Evolutionary conservation across 192 early-diverging fungal genomes (phyloP).

Genomic region (Dimargaris cristalligena): DNA sequence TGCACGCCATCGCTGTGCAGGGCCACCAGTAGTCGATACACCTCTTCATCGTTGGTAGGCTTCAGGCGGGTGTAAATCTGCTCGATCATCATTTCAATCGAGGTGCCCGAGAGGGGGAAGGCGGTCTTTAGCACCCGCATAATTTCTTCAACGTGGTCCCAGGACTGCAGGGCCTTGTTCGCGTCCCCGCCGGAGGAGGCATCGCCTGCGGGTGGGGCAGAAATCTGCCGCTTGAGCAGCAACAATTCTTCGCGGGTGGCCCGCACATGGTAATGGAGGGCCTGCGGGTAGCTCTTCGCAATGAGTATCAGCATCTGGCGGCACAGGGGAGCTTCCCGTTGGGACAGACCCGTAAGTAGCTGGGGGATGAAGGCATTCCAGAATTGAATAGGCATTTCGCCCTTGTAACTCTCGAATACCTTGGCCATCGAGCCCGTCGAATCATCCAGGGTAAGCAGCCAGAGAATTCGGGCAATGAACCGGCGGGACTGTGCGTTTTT

Average conservation of each 20-base stretch:
- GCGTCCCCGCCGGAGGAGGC: constrained; percentile 8
- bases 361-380: constrained; percentile 99
- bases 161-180: constrained; percentile 39
- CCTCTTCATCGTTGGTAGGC: constrained; percentile 91
- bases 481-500: constrained; percentile 76
- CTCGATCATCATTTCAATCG: constrained; percentile 98
- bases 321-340: constrained; percentile 50
- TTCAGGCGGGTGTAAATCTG: constrained; percentile 90
- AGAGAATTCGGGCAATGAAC: constrained; percentile 81
- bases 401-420: constrained; percentile 77
- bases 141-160: constrained; percentile 85
- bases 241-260: constrained; percentile 80
- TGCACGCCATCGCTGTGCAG: constrained; percentile 80
- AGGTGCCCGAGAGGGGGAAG: constrained; percentile 78
- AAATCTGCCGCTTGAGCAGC: constrained; percentile 29
- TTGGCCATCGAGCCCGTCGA: constrained; percentile 49
- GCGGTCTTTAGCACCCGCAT: constrained; percentile 90
- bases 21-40: constrained; percentile 86
- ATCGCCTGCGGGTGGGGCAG: neutral
- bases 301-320: constrained; percentile 75
- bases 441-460: constrained; percentile 85
- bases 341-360: constrained; percentile 57
- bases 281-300: constrained; percentile 76
- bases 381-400: constrained; percentile 86
- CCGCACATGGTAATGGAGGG: constrained; percentile 85